A percentile compares a stretch with the other conserved stretches of the same genome.
Evolutionary conservation across 2,329 filamentous ascomycete genomes (phyloP).

Genomic region (Aspergillus sp.): DNA sequence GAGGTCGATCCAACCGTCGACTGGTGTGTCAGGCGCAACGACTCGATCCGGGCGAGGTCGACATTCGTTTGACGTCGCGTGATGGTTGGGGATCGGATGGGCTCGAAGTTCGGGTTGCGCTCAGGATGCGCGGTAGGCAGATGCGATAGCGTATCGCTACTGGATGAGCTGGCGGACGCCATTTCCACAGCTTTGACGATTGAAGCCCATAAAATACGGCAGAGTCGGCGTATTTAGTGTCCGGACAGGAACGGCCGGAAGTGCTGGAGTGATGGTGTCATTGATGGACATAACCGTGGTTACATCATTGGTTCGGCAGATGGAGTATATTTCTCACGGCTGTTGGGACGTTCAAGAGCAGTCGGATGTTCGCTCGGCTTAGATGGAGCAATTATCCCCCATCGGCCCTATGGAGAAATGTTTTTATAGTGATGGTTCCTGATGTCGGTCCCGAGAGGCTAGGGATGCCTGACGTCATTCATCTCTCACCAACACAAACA

Average conservation of each 20-base stretch:
- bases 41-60: constrained; percentile 29
- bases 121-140: constrained; percentile 1
- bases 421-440: too few species aligned
- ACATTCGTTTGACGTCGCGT: constrained; percentile 24
- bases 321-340: neutral
- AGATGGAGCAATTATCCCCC: too few species aligned
- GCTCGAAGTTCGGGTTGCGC: neutral
- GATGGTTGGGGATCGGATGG: constrained; percentile 6
- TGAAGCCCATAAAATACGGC: neutral
- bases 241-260: constrained; percentile 3
- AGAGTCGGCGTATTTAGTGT: neutral
- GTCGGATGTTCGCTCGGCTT: neutral
- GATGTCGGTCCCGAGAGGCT: too few species aligned
- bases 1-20: constrained; percentile 26
- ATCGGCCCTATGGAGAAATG: too few species aligned
- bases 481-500: too few species aligned
- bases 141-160: neutral
- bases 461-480: too few species aligned
- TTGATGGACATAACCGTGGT: neutral
- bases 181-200: neutral
- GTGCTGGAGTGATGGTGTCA: constrained; percentile 10
- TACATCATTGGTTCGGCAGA: neutral
- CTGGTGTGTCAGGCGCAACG: constrained; percentile 24
- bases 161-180: neutral
- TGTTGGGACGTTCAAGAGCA: neutral